Base-by-base conservation (phyloP, 2,329 filamentous ascomycete genomes). In the Gnomoniopsis sp. region DNA sequence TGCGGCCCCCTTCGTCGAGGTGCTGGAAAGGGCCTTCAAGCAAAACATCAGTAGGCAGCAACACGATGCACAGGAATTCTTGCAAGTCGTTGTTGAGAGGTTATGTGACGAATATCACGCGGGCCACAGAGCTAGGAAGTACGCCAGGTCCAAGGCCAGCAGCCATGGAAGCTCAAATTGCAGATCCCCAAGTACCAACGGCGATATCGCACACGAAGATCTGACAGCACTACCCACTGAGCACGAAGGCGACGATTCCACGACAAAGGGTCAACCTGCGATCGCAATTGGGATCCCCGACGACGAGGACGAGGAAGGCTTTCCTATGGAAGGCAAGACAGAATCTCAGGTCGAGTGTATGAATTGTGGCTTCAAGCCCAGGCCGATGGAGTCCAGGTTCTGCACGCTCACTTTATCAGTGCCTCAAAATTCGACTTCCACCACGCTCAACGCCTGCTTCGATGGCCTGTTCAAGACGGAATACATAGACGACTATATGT, bases 331-430 rank as follows among this genome's bases (percentile, higher is more conserved):
- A 74, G 95, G 95, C 59, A 88, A 85, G 70, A 86, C 95, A 60
- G 92, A 97, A 70, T 96, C 93, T n/a, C 91, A 96, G 71, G 91
- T 97, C 58, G 90, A 97, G 73, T 99, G 95, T 71, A 83, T 91
- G 68, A 90, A 88, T 33, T 99, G 95, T 70, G 85, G 88, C 49
- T 97, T 96, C 78, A 91, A 90, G 72, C 93, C 95, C 8, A 93
- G 88, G 68, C 88, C 93, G 7, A 88, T 87, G 8, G 83, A 87
- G 55, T 95, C 91, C 50, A 89, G 87, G 0, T 99, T 99, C 69
- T 93, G 96, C 72, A 96, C 93, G 21, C 76, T 99, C 63, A 98
- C 93, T 1, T 78, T 99, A 55, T 91, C 92, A 67, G 95, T 99
- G 3, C 95, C 95, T 0, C 90, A 34, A n/a, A 57, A 95, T 70